Conservation (phyloP, 1,139 yeast species). For the Yamadazyma friedrichii region DNA sequence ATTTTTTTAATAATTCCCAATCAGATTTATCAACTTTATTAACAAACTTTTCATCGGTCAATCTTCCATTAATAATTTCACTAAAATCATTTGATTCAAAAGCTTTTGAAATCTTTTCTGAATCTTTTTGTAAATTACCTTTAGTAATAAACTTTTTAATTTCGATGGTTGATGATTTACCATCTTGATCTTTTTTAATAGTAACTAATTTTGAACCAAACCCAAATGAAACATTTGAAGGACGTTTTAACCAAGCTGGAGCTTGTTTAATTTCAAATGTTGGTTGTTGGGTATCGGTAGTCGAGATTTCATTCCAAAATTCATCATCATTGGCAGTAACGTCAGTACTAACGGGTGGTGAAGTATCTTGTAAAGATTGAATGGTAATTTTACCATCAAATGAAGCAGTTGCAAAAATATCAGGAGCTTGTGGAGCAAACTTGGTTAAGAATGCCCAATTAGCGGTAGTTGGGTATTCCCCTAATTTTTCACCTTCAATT, state of each 20-base stretch:
- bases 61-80: constrained; percentile 53
- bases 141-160: constrained; percentile 50
- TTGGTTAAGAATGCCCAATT: constrained; percentile 91
- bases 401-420: constrained; percentile 88
- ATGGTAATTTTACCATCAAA: constrained; percentile 84
- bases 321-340: constrained; percentile 59
- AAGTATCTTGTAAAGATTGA: constrained; percentile 85
- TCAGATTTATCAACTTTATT: constrained; percentile 57
- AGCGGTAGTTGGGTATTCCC: constrained; percentile 87
- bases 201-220: constrained; percentile 88
- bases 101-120: constrained; percentile 55
- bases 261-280: constrained; percentile 72
- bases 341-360: constrained; percentile 50
- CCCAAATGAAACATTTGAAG: constrained; percentile 80
- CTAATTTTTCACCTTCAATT: constrained; percentile 62
- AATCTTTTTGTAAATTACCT: constrained; percentile 36
- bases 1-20: constrained; percentile 70
- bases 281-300: constrained; percentile 73
- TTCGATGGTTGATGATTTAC: constrained; percentile 40
- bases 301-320: constrained; percentile 81
- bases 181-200: constrained; percentile 43
- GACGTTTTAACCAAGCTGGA: constrained; percentile 83
- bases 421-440: constrained; percentile 88
- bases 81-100: constrained; percentile 54
- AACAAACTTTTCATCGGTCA: constrained; percentile 29